phyloP scores from a whole-genome alignment of 2,329 filamentous ascomycete species.

The Curvularia lunata region DNA sequence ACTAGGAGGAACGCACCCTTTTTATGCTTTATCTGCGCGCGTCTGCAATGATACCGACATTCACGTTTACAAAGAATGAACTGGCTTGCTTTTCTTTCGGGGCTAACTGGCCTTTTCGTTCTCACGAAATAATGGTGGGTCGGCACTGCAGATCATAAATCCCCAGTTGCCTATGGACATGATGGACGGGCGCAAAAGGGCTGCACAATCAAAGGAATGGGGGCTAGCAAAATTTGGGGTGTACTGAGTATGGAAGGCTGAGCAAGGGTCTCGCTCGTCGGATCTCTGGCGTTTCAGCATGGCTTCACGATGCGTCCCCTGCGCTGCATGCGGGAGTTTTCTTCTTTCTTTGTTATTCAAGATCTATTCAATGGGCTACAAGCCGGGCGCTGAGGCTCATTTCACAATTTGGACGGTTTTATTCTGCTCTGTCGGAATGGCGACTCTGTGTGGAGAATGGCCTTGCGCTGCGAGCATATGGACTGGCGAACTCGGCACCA shows the following conservation, averaged over 20 bases:
- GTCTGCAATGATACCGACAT: constrained; percentile 50
- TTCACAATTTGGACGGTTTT: constrained; percentile 4
- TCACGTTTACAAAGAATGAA: constrained; percentile 44
- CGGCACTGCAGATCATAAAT: constrained; percentile 45
- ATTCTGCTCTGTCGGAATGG: constrained; percentile 1
- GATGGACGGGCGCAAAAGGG: constrained; percentile 36
- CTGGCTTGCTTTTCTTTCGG: constrained; percentile 43
- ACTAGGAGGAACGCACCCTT: constrained; percentile 44
- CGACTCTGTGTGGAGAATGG: constrained; percentile 3
- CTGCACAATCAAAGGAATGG: constrained; percentile 38
- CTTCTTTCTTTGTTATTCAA: constrained; percentile 32
- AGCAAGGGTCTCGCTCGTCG: constrained; percentile 34
- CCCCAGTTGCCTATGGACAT: constrained; percentile 39
- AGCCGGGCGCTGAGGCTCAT: constrained; percentile 25
- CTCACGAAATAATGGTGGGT: constrained; percentile 34
- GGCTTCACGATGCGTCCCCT: constrained; percentile 36
- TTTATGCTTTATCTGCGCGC: constrained; percentile 47
- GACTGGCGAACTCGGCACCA: constrained; percentile 19
- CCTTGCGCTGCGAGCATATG: constrained; percentile 16
- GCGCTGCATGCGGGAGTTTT: constrained; percentile 49
- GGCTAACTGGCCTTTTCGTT: constrained; percentile 35
- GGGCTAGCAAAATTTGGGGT: constrained; percentile 43
- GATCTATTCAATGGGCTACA: constrained; percentile 35
- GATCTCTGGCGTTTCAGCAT: constrained; percentile 33
- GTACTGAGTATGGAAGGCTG: constrained; percentile 35